Percentiles rank a stretch among this genome's conserved stretches.
Evolutionary conservation across 2,329 filamentous ascomycete species (phyloP).

Genomic region (Fusarium tupiense): DNA sequence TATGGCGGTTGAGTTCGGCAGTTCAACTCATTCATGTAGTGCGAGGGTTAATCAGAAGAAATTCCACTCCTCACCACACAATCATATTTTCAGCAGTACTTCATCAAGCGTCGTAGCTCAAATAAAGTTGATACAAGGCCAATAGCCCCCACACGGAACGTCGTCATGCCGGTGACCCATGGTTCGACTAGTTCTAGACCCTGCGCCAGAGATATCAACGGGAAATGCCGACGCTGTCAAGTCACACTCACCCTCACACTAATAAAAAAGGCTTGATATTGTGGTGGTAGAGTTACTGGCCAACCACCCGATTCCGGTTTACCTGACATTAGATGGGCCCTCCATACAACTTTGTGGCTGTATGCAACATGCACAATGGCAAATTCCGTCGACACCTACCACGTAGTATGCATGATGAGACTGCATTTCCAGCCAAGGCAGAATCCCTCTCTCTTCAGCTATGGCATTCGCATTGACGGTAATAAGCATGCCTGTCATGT

Average conservation of each 20-base stretch:
- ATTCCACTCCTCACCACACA: neutral
- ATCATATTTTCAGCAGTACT: neutral
- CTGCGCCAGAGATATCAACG: conserved; percentile 8
- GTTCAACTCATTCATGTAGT: neutral
- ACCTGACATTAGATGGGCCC: conserved; percentile 1
- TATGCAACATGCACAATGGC: conserved; percentile 9
- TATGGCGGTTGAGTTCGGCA: neutral
- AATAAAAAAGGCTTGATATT: conserved; percentile 8
- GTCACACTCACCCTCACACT: conserved; percentile 4
- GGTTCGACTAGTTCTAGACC: conserved; percentile 17
- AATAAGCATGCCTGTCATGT: neutral
- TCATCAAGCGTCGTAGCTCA: neutral
- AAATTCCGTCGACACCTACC: conserved; percentile 20
- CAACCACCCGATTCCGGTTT: conserved; percentile 10
- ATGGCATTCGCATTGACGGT: neutral
- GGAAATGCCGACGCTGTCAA: conserved; percentile 23
- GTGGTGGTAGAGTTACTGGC: conserved; percentile 29
- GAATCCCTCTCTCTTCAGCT: conserved; percentile 3
- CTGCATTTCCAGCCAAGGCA: conserved; percentile 27
- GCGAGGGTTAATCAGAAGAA: neutral
- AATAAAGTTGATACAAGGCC: conserved; percentile 2
- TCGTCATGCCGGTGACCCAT: conserved; percentile 5
- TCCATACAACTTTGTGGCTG: conserved; percentile 7
- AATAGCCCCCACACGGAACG: conserved; percentile 19
- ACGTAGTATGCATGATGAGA: conserved; percentile 20